A percentile compares a stretch with the other conserved stretches of the same genome.
These are phyloP conservation scores for Polyplosphaeria fusca DNA, from an alignment of 495 filamentous ascomycete species.

Conservation along the genomic window DNA sequence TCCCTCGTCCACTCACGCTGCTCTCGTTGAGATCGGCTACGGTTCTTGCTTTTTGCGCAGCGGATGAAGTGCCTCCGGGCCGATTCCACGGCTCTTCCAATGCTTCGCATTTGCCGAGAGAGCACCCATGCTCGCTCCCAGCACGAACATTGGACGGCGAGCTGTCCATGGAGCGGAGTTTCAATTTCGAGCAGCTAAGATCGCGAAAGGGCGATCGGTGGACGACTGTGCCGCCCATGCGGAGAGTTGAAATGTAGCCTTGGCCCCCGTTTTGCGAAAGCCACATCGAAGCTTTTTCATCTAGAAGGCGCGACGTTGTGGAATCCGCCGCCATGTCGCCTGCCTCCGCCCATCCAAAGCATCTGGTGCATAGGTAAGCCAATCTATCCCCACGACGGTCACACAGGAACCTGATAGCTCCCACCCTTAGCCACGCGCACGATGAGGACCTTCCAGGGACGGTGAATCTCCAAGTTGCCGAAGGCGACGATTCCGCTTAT, in stretches of 20 bases:
- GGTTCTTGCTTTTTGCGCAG: no score
- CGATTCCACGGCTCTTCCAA: no score
- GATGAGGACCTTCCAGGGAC: slow-evolving; percentile 59
- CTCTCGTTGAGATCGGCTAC: no score
- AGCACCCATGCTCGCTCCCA: no score
- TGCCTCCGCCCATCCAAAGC: background rate
- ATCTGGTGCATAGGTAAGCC: slow-evolving; percentile 6
- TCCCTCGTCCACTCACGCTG: no score
- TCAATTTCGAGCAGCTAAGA: no score
- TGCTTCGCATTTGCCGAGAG: no score
- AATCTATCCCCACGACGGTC: background rate
- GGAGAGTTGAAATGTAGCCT: slow-evolving; percentile 11
- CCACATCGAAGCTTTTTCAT: background rate
- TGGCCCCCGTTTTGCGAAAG: slow-evolving; percentile 2
- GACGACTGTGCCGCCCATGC: no score
- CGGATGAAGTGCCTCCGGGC: no score
- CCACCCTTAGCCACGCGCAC: slow-evolving; percentile 50
- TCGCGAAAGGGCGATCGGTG: no score
- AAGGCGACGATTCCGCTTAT: slow-evolving; percentile 60
- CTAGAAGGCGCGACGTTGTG: background rate
- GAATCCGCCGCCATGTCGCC: slow-evolving; percentile 9
- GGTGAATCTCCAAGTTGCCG: slow-evolving; percentile 51
- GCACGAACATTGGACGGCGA: no score
- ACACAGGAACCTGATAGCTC: background rate
- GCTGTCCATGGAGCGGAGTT: no score